Conservation (phyloP, 2,329 filamentous ascomycete genomes). For the Aspergillus costaricaensis region DNA sequence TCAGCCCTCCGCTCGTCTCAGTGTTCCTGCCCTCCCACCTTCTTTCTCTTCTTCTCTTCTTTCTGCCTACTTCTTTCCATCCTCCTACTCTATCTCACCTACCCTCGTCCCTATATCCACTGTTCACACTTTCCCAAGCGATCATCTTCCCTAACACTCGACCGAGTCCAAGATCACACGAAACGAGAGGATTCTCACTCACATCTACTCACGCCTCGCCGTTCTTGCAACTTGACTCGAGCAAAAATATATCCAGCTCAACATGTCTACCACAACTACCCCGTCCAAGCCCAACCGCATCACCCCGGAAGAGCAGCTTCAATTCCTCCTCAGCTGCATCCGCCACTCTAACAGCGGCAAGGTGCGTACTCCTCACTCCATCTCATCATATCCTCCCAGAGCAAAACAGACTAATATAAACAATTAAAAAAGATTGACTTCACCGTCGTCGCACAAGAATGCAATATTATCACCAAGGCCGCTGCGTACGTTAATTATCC, state of each 20-base stretch:
- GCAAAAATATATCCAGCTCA: not conserved
- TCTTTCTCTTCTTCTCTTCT: too few relatives aligned
- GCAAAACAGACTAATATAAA: not conserved
- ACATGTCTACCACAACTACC: not conserved
- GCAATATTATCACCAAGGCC: conserved; percentile 63
- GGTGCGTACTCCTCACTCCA: conserved; percentile 44
- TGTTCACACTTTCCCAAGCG: too few relatives aligned
- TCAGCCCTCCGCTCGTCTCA: too few relatives aligned
- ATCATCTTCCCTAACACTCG: too few relatives aligned
- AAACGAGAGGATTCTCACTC: too few relatives aligned
- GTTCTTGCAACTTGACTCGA: too few relatives aligned
- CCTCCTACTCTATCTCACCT: too few relatives aligned
- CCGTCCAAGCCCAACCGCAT: conserved; percentile 46
- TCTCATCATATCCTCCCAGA: not conserved
- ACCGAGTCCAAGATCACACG: too few relatives aligned
- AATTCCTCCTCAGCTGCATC: conserved; percentile 68
- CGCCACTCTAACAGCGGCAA: conserved; percentile 61
- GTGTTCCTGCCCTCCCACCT: too few relatives aligned
- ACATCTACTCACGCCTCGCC: too few relatives aligned
- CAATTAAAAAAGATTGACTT: conserved; percentile 63
- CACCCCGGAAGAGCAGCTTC: conserved; percentile 60
- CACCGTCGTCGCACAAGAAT: conserved; percentile 63
- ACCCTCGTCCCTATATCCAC: too few relatives aligned
- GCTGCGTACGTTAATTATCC: conserved; percentile 62
- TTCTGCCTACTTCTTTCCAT: too few relatives aligned